phyloP scores from a whole-genome alignment of 352 stramenopile species.

The Globisporangium iwayamae region DNA sequence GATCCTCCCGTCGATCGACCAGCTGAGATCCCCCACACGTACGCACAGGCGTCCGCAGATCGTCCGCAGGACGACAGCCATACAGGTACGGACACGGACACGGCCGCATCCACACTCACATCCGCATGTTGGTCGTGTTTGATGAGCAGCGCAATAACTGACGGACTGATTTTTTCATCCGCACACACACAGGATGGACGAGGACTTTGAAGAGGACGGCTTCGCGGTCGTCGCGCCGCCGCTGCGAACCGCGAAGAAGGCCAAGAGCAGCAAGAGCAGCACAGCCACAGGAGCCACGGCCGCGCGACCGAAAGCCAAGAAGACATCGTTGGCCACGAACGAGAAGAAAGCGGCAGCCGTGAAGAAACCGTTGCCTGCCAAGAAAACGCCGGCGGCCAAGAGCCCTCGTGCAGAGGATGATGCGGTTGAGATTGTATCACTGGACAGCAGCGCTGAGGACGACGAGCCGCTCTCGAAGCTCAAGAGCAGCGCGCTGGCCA shows the following conservation, averaged over 20 bases:
- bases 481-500: slow-evolving; percentile 6
- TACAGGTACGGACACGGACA: neutral
- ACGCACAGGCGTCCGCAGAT: neutral
- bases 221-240: slow-evolving; percentile 13
- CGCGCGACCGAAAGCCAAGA: slow-evolving; percentile 9
- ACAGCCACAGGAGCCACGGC: neutral
- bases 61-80: neutral
- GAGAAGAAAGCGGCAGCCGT: neutral
- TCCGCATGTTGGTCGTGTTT: neutral
- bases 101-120: neutral
- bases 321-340: neutral
- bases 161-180: neutral
- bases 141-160: neutral
- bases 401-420: neutral
- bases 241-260: slow-evolving; percentile 3
- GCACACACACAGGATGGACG: slow-evolving; percentile 12
- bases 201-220: slow-evolving; percentile 16
- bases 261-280: slow-evolving; percentile 2
- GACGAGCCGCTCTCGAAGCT: slow-evolving; percentile 8
- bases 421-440: neutral
- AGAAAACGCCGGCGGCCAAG: slow-evolving; percentile 4
- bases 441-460: slow-evolving; percentile 1
- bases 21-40: neutral
- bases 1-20: neutral
- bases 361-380: neutral